These are phyloP conservation scores for Byssochlamys sp. DNA, from an alignment of 2,329 filamentous ascomycete genomes.

Conservation along the genomic window DNA sequence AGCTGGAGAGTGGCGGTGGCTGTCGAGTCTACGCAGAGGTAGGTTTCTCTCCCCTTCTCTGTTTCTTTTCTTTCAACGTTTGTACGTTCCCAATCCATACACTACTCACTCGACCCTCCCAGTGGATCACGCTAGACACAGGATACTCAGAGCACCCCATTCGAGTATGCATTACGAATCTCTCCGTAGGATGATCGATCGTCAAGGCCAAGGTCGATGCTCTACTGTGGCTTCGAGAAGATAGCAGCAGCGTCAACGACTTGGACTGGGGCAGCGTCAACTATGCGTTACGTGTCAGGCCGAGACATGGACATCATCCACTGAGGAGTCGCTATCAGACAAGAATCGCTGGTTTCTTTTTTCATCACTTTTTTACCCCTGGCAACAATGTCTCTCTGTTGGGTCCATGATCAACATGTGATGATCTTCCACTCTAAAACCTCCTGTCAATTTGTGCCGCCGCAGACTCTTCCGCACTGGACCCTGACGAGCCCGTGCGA, in stretches of 20 bases:
- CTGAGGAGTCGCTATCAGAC: neutral
- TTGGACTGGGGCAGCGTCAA: neutral
- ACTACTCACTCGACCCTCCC: neutral
- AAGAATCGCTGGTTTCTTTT: neutral
- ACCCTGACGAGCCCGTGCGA: neutral
- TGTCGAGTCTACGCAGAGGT: neutral
- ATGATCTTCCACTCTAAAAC: neutral
- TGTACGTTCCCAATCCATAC: neutral
- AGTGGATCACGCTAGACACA: neutral
- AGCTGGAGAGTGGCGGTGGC: neutral
- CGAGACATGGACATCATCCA: neutral
- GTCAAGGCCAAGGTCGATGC: conserved; percentile 1
- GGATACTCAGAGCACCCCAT: neutral
- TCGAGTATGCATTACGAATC: neutral
- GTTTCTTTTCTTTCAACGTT: too few relatives aligned
- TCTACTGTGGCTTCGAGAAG: neutral
- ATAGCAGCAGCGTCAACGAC: neutral
- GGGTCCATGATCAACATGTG: neutral
- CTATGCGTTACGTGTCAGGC: conserved; percentile 1
- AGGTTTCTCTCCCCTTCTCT: neutral
- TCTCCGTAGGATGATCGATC: neutral
- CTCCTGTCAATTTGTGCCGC: neutral
- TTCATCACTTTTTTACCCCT: neutral
- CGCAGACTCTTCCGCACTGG: neutral
- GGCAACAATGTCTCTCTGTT: neutral